A percentile compares a stretch with the other conserved stretches of the same genome.
Evolutionary conservation across 2,329 filamentous ascomycete genomes (phyloP).

Genomic region (Alternaria panax): DNA sequence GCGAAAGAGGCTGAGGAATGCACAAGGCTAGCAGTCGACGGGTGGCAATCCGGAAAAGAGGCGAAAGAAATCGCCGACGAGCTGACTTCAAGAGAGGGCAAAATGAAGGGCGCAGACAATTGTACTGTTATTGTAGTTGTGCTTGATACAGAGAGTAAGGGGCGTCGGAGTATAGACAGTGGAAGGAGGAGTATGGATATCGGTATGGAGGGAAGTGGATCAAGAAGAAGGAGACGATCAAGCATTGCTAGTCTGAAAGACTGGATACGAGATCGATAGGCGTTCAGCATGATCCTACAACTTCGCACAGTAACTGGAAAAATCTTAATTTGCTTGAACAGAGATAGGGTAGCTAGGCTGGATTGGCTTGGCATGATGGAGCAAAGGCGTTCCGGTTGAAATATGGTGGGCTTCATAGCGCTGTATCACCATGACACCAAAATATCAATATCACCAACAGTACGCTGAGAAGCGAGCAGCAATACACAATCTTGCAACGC

Average conservation of each 20-base stretch:
- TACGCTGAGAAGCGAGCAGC: background rate
- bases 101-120: conserved; percentile 30
- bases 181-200: conserved; percentile 17
- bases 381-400: background rate
- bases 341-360: background rate
- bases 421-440: background rate
- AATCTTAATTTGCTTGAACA: background rate
- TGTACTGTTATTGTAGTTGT: conserved; percentile 32
- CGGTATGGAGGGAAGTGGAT: conserved; percentile 3
- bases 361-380: background rate
- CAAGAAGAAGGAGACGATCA: conserved; percentile 12
- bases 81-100: conserved; percentile 22
- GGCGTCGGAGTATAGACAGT: conserved; percentile 18
- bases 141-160: conserved; percentile 22
- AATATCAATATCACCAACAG: background rate
- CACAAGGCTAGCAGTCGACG: conserved; percentile 24
- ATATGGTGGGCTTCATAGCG: background rate
- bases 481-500: background rate
- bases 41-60: conserved; percentile 21
- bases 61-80: conserved; percentile 29
- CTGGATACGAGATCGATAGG: conserved; percentile 20
- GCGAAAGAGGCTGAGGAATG: conserved; percentile 26
- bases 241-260: conserved; percentile 24
- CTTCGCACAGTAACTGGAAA: background rate
- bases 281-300: background rate